Conservation (phyloP, 768 basidiomycete species). For the Dacryopinax primogenitus region DNA sequence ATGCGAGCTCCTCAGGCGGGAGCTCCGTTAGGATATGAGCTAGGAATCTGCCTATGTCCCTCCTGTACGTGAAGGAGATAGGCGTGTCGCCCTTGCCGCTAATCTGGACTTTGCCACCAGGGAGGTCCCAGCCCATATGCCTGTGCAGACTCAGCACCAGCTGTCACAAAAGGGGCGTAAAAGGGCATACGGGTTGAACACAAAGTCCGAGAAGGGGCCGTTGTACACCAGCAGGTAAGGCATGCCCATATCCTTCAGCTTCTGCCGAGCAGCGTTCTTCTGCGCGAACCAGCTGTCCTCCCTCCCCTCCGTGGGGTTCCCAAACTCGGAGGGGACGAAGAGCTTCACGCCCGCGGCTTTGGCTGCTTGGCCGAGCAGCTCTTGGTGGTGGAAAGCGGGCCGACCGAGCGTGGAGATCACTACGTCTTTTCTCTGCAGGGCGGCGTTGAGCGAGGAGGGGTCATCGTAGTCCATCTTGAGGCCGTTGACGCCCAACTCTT, state of each 20-base stretch:
- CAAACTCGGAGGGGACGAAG: constrained; percentile 24
- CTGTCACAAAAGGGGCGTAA: neutral
- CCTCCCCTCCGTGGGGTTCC: neutral
- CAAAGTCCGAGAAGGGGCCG: constrained; percentile 14
- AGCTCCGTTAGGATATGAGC: constrained; percentile 16
- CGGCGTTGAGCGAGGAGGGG: neutral
- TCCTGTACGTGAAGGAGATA: constrained; percentile 16
- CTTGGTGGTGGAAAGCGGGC: constrained; percentile 20
- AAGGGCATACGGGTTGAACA: constrained; percentile 11
- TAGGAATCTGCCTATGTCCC: constrained; percentile 20
- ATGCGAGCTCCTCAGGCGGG: constrained; percentile 13
- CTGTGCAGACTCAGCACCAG: constrained; percentile 5
- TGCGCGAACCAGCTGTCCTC: constrained; percentile 9
- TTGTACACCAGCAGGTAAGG: constrained; percentile 18
- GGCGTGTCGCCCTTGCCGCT: constrained; percentile 16
- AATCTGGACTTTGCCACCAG: constrained; percentile 16
- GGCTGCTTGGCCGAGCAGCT: constrained; percentile 22
- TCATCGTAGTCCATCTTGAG: constrained; percentile 11
- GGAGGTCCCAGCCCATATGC: constrained; percentile 14
- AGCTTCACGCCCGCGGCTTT: constrained; percentile 24
- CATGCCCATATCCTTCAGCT: constrained; percentile 14
- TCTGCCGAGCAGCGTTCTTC: neutral
- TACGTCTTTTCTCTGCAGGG: constrained; percentile 18
- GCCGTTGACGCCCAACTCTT: neutral
- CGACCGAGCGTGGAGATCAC: constrained; percentile 21